Conservation (phyloP, 164 flowering plant species). For the Aristolochia californica region DNA sequence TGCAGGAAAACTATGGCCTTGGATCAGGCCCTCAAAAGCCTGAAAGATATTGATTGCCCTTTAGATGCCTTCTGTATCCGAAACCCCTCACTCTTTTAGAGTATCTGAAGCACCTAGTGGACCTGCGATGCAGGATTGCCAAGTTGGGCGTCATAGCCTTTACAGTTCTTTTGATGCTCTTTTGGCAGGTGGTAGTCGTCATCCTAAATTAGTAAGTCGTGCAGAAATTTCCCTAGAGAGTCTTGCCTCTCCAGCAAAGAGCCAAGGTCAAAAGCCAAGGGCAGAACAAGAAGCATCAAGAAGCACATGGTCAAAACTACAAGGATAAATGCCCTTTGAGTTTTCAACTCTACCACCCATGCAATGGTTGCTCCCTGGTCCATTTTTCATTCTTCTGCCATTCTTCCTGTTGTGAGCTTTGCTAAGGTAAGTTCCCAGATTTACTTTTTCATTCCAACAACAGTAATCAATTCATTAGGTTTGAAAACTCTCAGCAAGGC, state of each 20-base stretch:
- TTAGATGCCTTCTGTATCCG: no score
- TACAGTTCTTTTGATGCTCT: no score
- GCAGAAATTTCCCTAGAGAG: no score
- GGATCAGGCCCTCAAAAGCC: no score
- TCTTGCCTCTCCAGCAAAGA: constrained; percentile 72
- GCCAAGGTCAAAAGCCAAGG: constrained; percentile 90
- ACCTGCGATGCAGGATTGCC: no score
- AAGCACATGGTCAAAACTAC: constrained; percentile 88
- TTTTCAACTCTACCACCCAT: constrained; percentile 66
- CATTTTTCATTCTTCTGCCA: constrained; percentile 54
- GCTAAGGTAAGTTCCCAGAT: constrained; percentile 28
- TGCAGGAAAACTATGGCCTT: no score
- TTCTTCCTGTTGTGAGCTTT: constrained; percentile 47
- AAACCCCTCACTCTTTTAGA: no score
- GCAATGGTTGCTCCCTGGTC: constrained; percentile 72
- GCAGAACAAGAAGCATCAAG: constrained; percentile 99
- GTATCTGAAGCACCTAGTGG: no score
- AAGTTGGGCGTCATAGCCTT: no score
- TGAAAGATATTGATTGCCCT: no score
- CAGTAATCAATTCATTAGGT: constrained; percentile 5
- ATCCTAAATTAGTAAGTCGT: no score
- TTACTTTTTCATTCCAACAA: constrained; percentile 27
- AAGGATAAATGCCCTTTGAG: constrained; percentile 66
- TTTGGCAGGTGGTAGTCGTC: no score
- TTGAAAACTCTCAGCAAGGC: background rate